A percentile compares a stretch with the other conserved stretches of the same genome.
These are phyloP conservation scores for Tetracentron sinense DNA, from an alignment of 164 flowering plant genomes.

Conservation along the genomic window DNA sequence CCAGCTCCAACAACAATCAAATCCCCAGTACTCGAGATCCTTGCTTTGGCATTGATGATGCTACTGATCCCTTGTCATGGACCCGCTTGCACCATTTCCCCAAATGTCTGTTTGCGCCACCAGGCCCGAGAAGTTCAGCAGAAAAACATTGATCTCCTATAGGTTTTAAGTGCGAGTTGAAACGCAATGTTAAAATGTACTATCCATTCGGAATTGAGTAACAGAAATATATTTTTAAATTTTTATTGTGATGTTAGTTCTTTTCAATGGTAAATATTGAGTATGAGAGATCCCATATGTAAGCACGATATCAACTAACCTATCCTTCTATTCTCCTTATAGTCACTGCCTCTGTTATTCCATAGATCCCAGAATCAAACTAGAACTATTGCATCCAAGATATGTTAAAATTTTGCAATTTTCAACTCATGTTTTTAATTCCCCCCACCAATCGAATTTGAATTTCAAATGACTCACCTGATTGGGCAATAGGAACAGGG, in stretches of 20 bases:
- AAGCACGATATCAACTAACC: too few species aligned
- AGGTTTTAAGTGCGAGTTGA: slow-evolving; percentile 7
- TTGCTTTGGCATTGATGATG: slow-evolving; percentile 21
- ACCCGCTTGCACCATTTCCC: slow-evolving; percentile 92
- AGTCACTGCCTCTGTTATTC: too few species aligned
- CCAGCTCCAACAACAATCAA: slow-evolving; percentile 85
- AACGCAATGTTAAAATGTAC: neutral
- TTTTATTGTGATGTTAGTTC: neutral
- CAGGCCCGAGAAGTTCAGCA: slow-evolving; percentile 77
- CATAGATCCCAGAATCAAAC: too few species aligned
- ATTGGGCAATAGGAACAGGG: slow-evolving; percentile 23
- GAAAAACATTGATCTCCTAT: slow-evolving; percentile 59
- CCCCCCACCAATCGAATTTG: too few species aligned
- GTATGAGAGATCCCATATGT: too few species aligned
- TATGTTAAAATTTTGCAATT: slow-evolving; percentile 3
- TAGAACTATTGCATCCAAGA: too few species aligned
- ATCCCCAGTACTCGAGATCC: slow-evolving; percentile 34
- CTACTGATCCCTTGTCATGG: slow-evolving; percentile 30
- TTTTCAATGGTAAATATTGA: too few species aligned
- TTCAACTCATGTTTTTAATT: neutral
- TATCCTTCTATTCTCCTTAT: too few species aligned
- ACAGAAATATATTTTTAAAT: neutral
- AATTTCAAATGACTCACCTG: slow-evolving; percentile 36
- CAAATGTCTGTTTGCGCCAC: slow-evolving; percentile 60
- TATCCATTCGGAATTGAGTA: neutral